Base-by-base conservation (phyloP, 441 rosid genomes). In the Arabidopsis hybrid region DNA sequence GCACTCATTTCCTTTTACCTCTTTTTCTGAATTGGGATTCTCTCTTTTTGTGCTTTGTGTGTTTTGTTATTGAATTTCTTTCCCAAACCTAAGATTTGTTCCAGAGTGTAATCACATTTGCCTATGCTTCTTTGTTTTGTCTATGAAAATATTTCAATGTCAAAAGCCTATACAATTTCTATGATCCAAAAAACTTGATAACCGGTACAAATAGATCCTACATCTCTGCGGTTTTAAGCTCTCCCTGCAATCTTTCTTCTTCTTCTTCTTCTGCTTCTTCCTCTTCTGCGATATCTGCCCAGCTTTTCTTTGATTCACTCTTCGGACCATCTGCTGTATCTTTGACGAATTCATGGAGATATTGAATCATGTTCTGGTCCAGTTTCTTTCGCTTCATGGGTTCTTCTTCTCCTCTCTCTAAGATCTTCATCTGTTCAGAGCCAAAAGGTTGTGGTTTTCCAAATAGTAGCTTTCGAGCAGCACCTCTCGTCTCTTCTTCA, bases 211-310 rank as follows among this genome's bases (percentile, higher is more conserved):
- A 12, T n/a, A 56, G 12, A 45, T 53, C 32, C 52, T 69, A 56
- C 2, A 43, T 12, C 58, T 60, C 57, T 52, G 4, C 26, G 26
- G 26, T 21, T 21, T 21, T 21, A 21, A 21, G 26, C 26, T 21
- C 26, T 21, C 26, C 32, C 50, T 81, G 55, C 43, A 70, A 53
- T 49, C 67, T 18, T 38, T 79, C 66, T 64, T 83, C 78, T 52
- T 72, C 74, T 21, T 21, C 26, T 21, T 21, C 26, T 21, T 21
- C 26, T 21, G 26, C 26, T 49, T 85, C 91, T 51, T 87, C 93
- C 71, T 91, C 97, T 80, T 88, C 98, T 5, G 76, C 96, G 10
- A 90, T 84, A 65, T 90, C 98, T 14, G 91, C 98, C 97, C 96
- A 90, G 58, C 89, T 91, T 82, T 84, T 88, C 75, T 67, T 78